Evolutionary conservation across 1,284 basidiomycete genomes (phyloP).

Genomic region (Stygiomarasmius scandens): DNA sequence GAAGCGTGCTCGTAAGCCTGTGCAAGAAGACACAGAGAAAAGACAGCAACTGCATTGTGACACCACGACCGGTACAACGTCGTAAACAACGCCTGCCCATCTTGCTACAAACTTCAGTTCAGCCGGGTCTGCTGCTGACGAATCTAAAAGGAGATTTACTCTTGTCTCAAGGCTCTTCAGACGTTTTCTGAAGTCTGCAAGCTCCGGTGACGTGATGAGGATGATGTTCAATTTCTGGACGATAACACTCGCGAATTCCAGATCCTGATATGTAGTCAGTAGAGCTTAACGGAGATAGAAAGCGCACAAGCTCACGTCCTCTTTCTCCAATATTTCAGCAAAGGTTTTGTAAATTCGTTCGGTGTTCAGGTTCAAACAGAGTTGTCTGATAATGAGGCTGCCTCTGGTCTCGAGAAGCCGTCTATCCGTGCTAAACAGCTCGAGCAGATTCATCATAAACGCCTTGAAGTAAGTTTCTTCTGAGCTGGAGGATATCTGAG

Average conservation of each 20-base stretch:
- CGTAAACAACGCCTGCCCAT: constrained; percentile 91
- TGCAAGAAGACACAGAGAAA: constrained; percentile 93
- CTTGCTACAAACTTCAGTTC: constrained; percentile 57
- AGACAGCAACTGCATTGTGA: constrained; percentile 96
- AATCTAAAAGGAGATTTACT: constrained; percentile 45
- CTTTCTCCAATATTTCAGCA: constrained; percentile 96
- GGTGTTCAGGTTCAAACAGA: constrained; percentile 93
- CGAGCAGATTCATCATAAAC: constrained; percentile 94
- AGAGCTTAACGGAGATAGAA: neutral
- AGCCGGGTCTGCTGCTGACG: constrained; percentile 2
- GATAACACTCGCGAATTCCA: constrained; percentile 97
- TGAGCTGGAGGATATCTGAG: constrained; percentile 93
- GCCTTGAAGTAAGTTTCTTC: constrained; percentile 95
- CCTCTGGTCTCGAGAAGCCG: constrained; percentile 90
- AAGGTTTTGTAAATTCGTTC: constrained; percentile 96
- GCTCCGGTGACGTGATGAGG: constrained; percentile 93
- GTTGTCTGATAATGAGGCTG: constrained; percentile 93
- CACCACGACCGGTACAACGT: constrained; percentile 97
- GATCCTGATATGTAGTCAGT: constrained; percentile 57
- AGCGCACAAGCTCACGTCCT: constrained; percentile 68
- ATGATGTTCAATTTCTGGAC: constrained; percentile 98
- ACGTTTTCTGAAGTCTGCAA: constrained; percentile 90
- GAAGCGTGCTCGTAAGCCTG: constrained; percentile 99
- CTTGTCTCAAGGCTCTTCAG: constrained; percentile 94
- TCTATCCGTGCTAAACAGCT: constrained; percentile 94